Evolutionary conservation across 139 green algal species (phyloP).

Genomic region (Microglena sp.): DNA sequence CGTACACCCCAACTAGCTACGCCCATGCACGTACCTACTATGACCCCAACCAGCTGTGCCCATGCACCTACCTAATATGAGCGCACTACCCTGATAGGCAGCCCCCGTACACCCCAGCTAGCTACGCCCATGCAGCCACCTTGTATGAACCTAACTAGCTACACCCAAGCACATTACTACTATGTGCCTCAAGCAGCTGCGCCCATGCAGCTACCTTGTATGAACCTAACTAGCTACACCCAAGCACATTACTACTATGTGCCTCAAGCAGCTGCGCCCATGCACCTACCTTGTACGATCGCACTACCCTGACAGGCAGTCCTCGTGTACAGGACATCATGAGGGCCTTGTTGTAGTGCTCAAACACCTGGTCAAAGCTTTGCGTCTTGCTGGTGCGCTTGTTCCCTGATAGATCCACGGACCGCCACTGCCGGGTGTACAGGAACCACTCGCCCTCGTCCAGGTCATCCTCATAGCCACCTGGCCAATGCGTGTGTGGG

Average conservation of each 20-base stretch:
- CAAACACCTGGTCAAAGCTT: constrained; percentile 80
- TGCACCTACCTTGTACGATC: constrained; percentile 47
- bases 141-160: too few relatives aligned
- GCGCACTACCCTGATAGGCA: not conserved
- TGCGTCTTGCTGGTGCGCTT: constrained; percentile 89
- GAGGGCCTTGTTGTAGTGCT: constrained; percentile 82
- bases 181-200: not conserved
- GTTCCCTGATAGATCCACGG: constrained; percentile 88
- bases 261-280: too few relatives aligned
- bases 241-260: too few relatives aligned
- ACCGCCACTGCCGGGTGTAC: constrained; percentile 78
- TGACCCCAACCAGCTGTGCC: too few relatives aligned
- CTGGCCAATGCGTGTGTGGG: too few relatives aligned
- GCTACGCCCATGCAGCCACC: not conserved
- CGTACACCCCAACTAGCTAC: too few relatives aligned
- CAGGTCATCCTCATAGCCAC: constrained; percentile 82
- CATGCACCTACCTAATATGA: not conserved
- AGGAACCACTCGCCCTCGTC: constrained; percentile 95
- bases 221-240: not conserved
- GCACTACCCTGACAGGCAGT: constrained; percentile 83
- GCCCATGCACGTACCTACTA: not conserved
- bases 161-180: not conserved
- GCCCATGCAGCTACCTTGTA: not conserved
- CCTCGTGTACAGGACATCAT: constrained; percentile 70
- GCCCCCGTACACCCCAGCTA: not conserved